phyloP scores from a whole-genome alignment of 495 filamentous ascomycete species.

The Penicillium crystallinum region DNA sequence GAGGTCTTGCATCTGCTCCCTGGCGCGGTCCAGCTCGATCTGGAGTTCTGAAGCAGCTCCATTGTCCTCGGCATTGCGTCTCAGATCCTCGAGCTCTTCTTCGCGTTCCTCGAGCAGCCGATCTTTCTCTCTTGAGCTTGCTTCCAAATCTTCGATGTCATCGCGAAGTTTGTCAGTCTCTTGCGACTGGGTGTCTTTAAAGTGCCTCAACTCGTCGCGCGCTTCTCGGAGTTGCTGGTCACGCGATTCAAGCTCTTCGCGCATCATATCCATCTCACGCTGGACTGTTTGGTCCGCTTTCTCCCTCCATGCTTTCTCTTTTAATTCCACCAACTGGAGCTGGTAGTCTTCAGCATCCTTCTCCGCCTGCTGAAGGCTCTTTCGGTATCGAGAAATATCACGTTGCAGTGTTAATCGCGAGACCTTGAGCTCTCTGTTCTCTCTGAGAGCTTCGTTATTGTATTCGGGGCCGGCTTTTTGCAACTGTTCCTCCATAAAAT shows the following conservation, averaged over 20 bases:
- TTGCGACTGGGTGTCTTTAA: slow-evolving; percentile 46
- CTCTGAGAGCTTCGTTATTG: slow-evolving; percentile 78
- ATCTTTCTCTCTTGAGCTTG: slow-evolving; percentile 61
- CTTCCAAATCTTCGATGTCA: slow-evolving; percentile 64
- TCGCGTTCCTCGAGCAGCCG: slow-evolving; percentile 58
- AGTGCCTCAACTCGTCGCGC: slow-evolving; percentile 38
- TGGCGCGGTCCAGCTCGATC: slow-evolving; percentile 48
- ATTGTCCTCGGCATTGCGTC: slow-evolving; percentile 49
- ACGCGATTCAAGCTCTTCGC: slow-evolving; percentile 52
- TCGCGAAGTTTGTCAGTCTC: slow-evolving; percentile 59
- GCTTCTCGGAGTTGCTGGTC: slow-evolving; percentile 48
- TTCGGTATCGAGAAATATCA: slow-evolving; percentile 78
- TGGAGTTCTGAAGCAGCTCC: slow-evolving; percentile 49
- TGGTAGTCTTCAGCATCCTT: slow-evolving; percentile 73
- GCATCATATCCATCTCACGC: slow-evolving; percentile 56
- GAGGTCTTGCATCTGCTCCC: slow-evolving; percentile 55
- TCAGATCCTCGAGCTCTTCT: slow-evolving; percentile 58
- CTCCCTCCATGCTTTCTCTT: slow-evolving; percentile 69
- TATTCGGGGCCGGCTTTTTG: slow-evolving; percentile 80
- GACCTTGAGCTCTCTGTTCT: slow-evolving; percentile 94
- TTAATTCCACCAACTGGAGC: slow-evolving; percentile 70
- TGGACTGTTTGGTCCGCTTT: slow-evolving; percentile 61
- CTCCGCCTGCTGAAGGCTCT: slow-evolving; percentile 71
- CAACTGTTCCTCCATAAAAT: slow-evolving; percentile 85
- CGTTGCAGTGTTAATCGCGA: slow-evolving; percentile 79